A percentile compares a stretch with the other conserved stretches of the same genome.
phyloP scores from a whole-genome alignment of 352 stramenopile genomes.

The Pythium oligandrum region DNA sequence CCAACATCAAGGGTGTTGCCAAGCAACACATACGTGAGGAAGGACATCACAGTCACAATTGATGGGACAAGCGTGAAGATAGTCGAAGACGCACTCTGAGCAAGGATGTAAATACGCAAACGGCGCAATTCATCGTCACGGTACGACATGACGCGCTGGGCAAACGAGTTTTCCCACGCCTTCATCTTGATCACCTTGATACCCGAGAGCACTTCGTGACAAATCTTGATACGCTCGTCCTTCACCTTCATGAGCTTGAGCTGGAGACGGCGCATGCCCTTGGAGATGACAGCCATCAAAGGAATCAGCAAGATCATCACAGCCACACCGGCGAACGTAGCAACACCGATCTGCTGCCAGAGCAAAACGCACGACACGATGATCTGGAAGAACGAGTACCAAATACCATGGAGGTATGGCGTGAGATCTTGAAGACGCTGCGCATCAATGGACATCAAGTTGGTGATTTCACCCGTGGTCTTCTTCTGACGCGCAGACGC shows the following conservation, averaged over 20 bases:
- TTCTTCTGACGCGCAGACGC: constrained; percentile 56
- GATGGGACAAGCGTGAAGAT: constrained; percentile 54
- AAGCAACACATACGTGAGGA: constrained; percentile 48
- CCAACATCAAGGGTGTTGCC: constrained; percentile 54
- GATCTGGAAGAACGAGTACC: constrained; percentile 72
- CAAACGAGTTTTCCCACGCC: constrained; percentile 89
- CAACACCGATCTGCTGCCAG: constrained; percentile 61
- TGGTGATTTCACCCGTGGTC: constrained; percentile 91
- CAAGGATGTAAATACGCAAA: constrained; percentile 1
- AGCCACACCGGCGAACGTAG: constrained; percentile 82
- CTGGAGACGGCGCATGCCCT: constrained; percentile 77
- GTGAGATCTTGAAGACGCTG: constrained; percentile 91
- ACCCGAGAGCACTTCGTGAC: constrained; percentile 86
- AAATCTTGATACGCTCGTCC: constrained; percentile 92
- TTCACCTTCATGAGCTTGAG: constrained; percentile 84
- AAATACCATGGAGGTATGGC: constrained; percentile 89
- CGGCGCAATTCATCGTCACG: constrained; percentile 15
- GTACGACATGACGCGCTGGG: constrained; percentile 37
- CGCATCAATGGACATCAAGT: constrained; percentile 95
- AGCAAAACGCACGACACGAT: constrained; percentile 53
- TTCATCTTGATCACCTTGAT: constrained; percentile 97
- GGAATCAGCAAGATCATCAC: constrained; percentile 91
- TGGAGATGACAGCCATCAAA: constrained; percentile 80
- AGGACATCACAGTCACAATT: constrained; percentile 41
- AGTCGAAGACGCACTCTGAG: constrained; percentile 30